Base-by-base conservation (phyloP, 768 basidiomycete species). In the Leucogyrophana mollusca region DNA sequence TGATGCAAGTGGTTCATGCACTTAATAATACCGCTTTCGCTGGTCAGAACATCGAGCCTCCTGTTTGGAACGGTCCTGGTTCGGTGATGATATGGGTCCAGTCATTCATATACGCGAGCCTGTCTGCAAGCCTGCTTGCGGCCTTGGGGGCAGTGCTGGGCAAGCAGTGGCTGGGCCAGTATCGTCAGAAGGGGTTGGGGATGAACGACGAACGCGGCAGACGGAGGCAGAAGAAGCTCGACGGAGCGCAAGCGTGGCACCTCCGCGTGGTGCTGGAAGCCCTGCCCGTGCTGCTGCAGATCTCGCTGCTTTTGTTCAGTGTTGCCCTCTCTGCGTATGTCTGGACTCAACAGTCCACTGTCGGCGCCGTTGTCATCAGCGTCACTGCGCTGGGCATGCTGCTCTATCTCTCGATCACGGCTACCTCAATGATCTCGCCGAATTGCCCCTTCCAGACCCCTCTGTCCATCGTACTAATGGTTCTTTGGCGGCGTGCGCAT, bases 401-500 rank as follows among this genome's bases (percentile, higher is more conserved):
- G 18, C 32, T 43, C 13, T 43, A 43, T 2, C 24, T 21, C 6
- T 4, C 9, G 9, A 43, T 43, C 3, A 10, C 34, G 27, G 11
- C 56, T 14, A 36, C 57, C 4, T 54, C 56, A 18, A 23, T 52
- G 11, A 18, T 49, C 24, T 43, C 27, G 20, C 37, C 48, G 9
- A 20, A 24, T 8, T 58, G 54, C 37, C 56, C 56, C 16, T 58
- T 46, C 41, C 57, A 52, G 16, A 59, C 57, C 1, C 57, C 54
- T 5, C 34, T 47, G 8, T 56, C 56, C 18, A 45, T 46, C 24
- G 18, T 27, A 4, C 27, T 46, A 34, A 30, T 48, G 9, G 32
- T 33, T 49, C 2, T 27, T 13, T 45, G 44, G 39, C 44, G 18
- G n/a, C n/a, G n/a, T n/a, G n/a, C n/a, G n/a, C n/a, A n/a, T n/a